Base-by-base conservation (phyloP, 768 basidiomycete genomes). In the Suillus clintonianus region DNA sequence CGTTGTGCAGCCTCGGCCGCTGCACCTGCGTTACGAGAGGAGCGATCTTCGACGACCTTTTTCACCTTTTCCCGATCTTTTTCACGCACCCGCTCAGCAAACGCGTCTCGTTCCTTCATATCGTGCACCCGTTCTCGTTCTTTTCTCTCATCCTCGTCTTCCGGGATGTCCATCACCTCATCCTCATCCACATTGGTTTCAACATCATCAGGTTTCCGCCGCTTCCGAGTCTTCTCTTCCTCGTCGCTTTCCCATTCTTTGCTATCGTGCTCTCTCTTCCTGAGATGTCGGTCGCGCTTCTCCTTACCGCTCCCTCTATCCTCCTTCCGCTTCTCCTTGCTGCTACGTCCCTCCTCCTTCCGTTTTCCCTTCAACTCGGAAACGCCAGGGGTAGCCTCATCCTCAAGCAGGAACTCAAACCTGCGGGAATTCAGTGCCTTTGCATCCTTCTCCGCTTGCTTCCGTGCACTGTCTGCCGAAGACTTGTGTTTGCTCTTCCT, bases 171-270 rank as follows among this genome's bases (percentile, higher is more conserved):
- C 59, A 82, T 69, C 47, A 22, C 63, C 54, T 81, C n/a, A n/a
- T n/a, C 79, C 24, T 83, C 82, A 36, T 74, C 71, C 1, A 66
- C 70, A 27, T 60, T 61, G 58, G 67, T 68, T 32, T 66, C 73
- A 47, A 75, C 79, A 48, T 83, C 81, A n/a, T 86, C 85, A 2
- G 80, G 75, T 68, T 81, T 85, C 74, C 81, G 74, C 63, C 88
- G 85, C 73, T 91, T 94, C 74, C 87, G 80, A 43, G 83, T 79
- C 72, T 86, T 80, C 67, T 94, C 92, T 63, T 95, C 94, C 64
- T 93, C 94, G 65, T 94, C 95, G 68, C 92, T 94, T 74, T 94
- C 91, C 94, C 95, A 96, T 64, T 93, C 90, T 61, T 87, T 89
- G 24, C 80, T 85, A 65, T 92, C 91, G 63, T 87, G 85, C 36